Evolutionary conservation across 768 basidiomycete species (phyloP), one percentile per base, ranked within the genome.

Genomic region (Amylocystis lapponica): DNA sequence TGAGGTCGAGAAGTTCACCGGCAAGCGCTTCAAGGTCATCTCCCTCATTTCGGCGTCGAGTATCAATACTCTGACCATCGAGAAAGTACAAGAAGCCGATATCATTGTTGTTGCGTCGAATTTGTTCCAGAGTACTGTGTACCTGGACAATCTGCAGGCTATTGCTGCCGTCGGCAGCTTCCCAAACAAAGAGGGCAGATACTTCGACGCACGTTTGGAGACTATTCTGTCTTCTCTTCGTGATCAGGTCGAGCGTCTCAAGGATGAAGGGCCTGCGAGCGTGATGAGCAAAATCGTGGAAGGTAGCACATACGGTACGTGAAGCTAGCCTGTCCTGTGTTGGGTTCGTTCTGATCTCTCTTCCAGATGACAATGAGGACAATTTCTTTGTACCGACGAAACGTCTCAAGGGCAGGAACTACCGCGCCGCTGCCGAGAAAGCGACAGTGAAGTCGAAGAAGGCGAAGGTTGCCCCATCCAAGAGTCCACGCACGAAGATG

Each of bases 81-180:
- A 86, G 50, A 74, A 82, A 19, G 69, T 95, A 21, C 71, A 82
- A 52, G 72, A 87, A 1, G 91, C 91, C 0, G 91, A 97, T 58
- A 80, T 96, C 38, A 70, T 96, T 39, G 74, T 97, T 50, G 79
- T 90, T 19, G 86, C 91, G 5, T 86, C 87, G 2, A 89, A 81
- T 52, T 65, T 96, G n/a, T 88, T 92, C 70, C 81, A 81, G 51
- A 88, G 87, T 32, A 61, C 64, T 11, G 79, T 79, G 26, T 96
- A 91, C 53, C 68, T 84, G 5, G 78, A 75, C n/a, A 87, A 86
- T 56, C 74, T 92, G 9, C 79, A 81, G 48, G 66, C 78, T 2
- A 74, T 93, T 32, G 76, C 81, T 3, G 85, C 74, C 5, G 81
- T 72, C 7, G 81, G 84, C 3, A 64, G 77, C 14, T 69, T 93